Base-by-base conservation (phyloP, 2,329 filamentous ascomycete genomes). In the Calycina marina region DNA sequence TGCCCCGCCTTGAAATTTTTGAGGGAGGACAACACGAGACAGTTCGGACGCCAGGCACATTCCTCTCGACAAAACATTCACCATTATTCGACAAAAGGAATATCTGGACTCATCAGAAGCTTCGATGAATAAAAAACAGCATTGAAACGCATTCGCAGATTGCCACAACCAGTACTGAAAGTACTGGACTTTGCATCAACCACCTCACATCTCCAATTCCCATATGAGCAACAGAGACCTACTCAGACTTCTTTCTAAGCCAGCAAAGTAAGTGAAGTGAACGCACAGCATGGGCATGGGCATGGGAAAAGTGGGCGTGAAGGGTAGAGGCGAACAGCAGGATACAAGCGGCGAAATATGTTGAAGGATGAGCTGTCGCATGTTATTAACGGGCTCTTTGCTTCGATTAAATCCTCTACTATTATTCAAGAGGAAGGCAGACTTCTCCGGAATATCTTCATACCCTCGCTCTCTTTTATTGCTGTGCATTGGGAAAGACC, bases 191-290 rank as follows among this genome's bases (percentile, higher is more conserved):
- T 43, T 36, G 41, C 40, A n/a, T n/a, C n/a, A n/a, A n/a, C n/a
- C 40, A 30, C 32, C 18, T 14, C 36, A 36, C 34, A 33, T 34
- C 30, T 18, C 26, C 34, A 27, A 40, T 29, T 63, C 60, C 72
- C 82, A 74, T 77, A 93, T 93, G 85, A 86, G 74, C 79, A 77
- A 71, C 59, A 80, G 77, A 64, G 82, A 92, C 62, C 75, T 92
- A 54, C 73, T 93, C 56, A 81, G 84, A 64, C 90, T 92, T 66
- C 74, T 93, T 51, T 92, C 83, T 56, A 90, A 90, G 69, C 84
- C 84, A 56, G 82, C 83, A 60, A 93, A 93, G 85, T 93, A 63
- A 56, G 80, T 64, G 25, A 2, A 14, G 10, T n/a, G 8, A 9
- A 2, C 4, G 14, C 35, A 14, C 18, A 30, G 15, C 22, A 31